phyloP scores from a whole-genome alignment of 208 protist species.

The Angomonas ambiguus region DNA sequence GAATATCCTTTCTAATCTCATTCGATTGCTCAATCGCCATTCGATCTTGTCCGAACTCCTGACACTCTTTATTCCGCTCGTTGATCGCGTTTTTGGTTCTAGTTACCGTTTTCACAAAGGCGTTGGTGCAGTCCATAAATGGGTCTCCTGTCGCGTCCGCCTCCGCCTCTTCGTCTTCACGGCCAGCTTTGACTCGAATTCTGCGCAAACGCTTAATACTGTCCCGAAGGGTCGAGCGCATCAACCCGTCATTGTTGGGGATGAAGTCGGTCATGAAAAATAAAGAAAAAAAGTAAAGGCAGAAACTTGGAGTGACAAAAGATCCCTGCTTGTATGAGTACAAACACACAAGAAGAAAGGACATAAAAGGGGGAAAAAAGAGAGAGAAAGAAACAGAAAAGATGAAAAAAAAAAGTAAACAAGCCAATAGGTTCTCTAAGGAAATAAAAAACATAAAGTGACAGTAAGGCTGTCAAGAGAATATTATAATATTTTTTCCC shows the following conservation, averaged over 20 bases:
- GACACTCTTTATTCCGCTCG: slow-evolving; percentile 51
- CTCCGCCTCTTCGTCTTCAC: slow-evolving; percentile 35
- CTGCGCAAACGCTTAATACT: slow-evolving; percentile 57
- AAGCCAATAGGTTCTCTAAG: too few species aligned
- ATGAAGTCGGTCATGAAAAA: slow-evolving; percentile 11
- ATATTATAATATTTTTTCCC: background rate
- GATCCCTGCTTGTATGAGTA: background rate
- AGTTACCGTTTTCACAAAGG: slow-evolving; percentile 38
- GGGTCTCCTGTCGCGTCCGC: slow-evolving; percentile 42
- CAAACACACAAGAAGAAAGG: background rate
- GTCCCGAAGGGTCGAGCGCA: slow-evolving; percentile 66
- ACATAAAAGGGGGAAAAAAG: slow-evolving; percentile 13
- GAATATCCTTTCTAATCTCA: slow-evolving; percentile 55
- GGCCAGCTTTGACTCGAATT: slow-evolving; percentile 44
- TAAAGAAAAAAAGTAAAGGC: background rate
- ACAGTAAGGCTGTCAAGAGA: too few species aligned
- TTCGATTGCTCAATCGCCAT: slow-evolving; percentile 63
- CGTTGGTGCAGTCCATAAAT: slow-evolving; percentile 41
- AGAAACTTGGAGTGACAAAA: background rate
- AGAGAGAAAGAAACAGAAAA: slow-evolving; percentile 7
- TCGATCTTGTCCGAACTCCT: slow-evolving; percentile 45
- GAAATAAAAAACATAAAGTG: too few species aligned
- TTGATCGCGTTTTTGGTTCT: slow-evolving; percentile 51
- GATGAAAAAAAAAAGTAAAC: slow-evolving; percentile 1
- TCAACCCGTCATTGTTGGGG: slow-evolving; percentile 54